Percentiles rank a stretch among this genome's conserved stretches.
phyloP scores from a whole-genome alignment of 2,329 filamentous ascomycete genomes.

The Ophiostoma sp. region DNA sequence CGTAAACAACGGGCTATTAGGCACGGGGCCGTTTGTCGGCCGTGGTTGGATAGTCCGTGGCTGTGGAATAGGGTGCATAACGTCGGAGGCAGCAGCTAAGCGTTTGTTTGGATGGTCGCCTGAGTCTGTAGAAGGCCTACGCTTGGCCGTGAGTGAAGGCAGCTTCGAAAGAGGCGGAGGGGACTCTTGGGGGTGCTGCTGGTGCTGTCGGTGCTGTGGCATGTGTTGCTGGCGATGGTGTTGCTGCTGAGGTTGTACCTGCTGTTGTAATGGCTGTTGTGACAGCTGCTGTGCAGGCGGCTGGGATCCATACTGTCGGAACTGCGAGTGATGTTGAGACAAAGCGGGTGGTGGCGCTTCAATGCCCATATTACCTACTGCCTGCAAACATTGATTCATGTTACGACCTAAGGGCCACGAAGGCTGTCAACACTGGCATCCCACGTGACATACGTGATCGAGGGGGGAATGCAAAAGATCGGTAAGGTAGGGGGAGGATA shows the following conservation, averaged over 20 bases:
- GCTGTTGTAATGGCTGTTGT: not conserved
- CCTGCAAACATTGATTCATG: conserved; percentile 34
- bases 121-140: conserved; percentile 32
- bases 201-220: conserved; percentile 25
- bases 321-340: conserved; percentile 25
- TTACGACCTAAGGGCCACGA: conserved; percentile 33
- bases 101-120: conserved; percentile 33
- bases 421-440: conserved; percentile 15
- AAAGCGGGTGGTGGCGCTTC: conserved; percentile 6
- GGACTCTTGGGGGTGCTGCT: conserved; percentile 28
- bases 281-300: conserved; percentile 1
- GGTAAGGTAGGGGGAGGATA: not conserved
- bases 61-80: conserved; percentile 15
- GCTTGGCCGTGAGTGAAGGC: conserved; percentile 27
- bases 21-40: conserved; percentile 6
- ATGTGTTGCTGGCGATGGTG: not conserved
- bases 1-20: not conserved
- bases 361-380: conserved; percentile 32
- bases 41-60: conserved; percentile 33
- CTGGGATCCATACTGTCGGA: conserved; percentile 27
- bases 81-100: conserved; percentile 29
- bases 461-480: not conserved
- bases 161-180: not conserved
- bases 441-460: not conserved
- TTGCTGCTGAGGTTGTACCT: not conserved